Conservation (phyloP, 208 protist species). For the Crithidia thermophila region DNA sequence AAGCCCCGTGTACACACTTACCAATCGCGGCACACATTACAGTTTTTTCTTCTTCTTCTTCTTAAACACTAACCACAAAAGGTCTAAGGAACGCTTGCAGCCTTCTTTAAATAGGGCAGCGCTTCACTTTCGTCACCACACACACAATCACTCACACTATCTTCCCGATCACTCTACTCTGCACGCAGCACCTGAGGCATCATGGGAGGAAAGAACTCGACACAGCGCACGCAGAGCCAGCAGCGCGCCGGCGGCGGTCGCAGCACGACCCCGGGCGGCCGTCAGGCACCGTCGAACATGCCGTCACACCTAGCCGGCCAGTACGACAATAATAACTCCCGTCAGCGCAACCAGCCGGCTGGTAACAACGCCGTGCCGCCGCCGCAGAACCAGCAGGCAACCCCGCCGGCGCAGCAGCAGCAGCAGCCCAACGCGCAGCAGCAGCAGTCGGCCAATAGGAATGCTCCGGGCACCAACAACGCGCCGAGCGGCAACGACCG, state of each 20-base stretch:
- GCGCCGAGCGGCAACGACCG: constrained; percentile 30
- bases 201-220: constrained; percentile 49
- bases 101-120: too few species aligned
- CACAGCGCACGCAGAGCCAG: constrained; percentile 25
- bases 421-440: constrained; percentile 33
- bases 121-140: too few species aligned
- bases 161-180: too few species aligned
- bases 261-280: constrained; percentile 9
- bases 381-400: constrained; percentile 30
- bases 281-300: constrained; percentile 51
- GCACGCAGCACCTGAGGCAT: too few species aligned
- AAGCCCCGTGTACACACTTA: too few species aligned
- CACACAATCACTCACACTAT: too few species aligned
- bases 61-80: neutral
- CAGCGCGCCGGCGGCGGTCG: constrained; percentile 18
- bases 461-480: constrained; percentile 24
- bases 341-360: constrained; percentile 17
- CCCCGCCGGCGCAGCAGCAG: constrained; percentile 18
- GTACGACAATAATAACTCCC: constrained; percentile 53
- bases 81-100: too few species aligned
- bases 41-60: too few species aligned
- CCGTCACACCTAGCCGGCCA: constrained; percentile 73
- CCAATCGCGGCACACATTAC: too few species aligned
- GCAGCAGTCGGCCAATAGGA: constrained; percentile 16
- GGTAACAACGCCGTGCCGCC: constrained; percentile 12